Base-by-base conservation (phyloP, 2,329 filamentous ascomycete genomes). In the Monilinia fructicola region DNA sequence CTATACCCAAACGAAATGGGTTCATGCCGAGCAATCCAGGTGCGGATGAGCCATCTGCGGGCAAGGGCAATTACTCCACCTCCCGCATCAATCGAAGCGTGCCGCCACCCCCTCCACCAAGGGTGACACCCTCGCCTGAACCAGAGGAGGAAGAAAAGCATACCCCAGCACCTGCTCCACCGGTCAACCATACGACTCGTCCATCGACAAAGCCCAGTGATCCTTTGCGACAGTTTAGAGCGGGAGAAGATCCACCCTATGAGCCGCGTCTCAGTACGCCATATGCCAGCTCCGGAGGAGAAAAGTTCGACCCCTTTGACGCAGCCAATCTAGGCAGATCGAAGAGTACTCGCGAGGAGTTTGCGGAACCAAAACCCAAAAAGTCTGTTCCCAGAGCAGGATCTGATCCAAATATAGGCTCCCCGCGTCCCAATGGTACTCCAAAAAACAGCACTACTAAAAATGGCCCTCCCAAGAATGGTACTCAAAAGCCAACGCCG, bases 281-380 rank as follows among this genome's bases (percentile, higher is more conserved):
- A 0, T 88, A 88, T 72, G 79, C 81, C 53, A 81, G 79, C 1
- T 80, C 83, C 42, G 80, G 83, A 16, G 85, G 86, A 44, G 86
- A 88, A 74, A 87, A 83, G 76, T 83, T 84, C 5, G 82, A 86
- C 55, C 81, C 84, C 0, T 86, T 85, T 67, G 84, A 85, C 54
- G 81, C 66, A 52, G 65, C 71, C 66, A 72, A 73, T 70, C 58
- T 76, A 14, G 69, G 66, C 46, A 73, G 75, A 70, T 76, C 75
- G 31, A 76, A 73, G 55, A 76, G 71, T 56, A 76, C 73, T 5
- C 69, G 69, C 54, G 71, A 71, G n/a, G 63, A 62, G 2, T 60
- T 68, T 23, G 38, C 56, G 14, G 63, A 58, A 46, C 35, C 38
- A 28, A 52, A 61, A 44, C 16, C 56, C 54, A 46, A 54, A 40